Percentiles rank a stretch among this genome's conserved stretches.
Evolutionary conservation across 805 yeast genomes (phyloP).

Genomic region (Vanderwaltozyma verrucispora): DNA sequence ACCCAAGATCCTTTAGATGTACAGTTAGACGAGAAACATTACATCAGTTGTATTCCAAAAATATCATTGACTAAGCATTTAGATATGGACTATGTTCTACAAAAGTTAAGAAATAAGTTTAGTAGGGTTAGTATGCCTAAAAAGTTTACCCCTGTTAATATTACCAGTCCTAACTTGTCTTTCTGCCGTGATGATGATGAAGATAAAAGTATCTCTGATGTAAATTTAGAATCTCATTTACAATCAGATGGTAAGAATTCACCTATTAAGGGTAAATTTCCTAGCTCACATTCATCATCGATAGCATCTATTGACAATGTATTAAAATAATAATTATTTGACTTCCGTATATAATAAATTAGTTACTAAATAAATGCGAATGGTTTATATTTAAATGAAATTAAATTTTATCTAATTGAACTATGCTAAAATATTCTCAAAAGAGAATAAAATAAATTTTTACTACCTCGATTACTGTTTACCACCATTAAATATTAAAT

Average conservation of each 20-base stretch:
- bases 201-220: neutral
- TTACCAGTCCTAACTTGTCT: conserved; percentile 50
- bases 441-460: too few relatives aligned
- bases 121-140: conserved; percentile 83
- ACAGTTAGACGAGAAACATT: conserved; percentile 90
- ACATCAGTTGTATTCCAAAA: conserved; percentile 91
- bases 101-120: conserved; percentile 70
- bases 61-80: conserved; percentile 84
- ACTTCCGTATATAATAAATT: neutral
- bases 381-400: neutral
- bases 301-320: conserved; percentile 12
- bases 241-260: neutral
- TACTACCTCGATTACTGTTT: neutral
- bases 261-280: neutral
- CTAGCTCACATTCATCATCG: conserved; percentile 9
- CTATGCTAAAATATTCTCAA: too few relatives aligned
- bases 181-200: conserved; percentile 14
- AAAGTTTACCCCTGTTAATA: conserved; percentile 81
- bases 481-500: neutral
- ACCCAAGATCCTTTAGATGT: conserved; percentile 97
- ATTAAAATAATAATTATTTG: neutral
- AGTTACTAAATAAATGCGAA: too few relatives aligned
- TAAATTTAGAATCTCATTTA: neutral
- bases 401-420: too few relatives aligned
- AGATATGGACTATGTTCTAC: conserved; percentile 82